These are phyloP conservation scores for Hygrophorus russula DNA, from an alignment of 768 basidiomycete species.

Conservation along the genomic window DNA sequence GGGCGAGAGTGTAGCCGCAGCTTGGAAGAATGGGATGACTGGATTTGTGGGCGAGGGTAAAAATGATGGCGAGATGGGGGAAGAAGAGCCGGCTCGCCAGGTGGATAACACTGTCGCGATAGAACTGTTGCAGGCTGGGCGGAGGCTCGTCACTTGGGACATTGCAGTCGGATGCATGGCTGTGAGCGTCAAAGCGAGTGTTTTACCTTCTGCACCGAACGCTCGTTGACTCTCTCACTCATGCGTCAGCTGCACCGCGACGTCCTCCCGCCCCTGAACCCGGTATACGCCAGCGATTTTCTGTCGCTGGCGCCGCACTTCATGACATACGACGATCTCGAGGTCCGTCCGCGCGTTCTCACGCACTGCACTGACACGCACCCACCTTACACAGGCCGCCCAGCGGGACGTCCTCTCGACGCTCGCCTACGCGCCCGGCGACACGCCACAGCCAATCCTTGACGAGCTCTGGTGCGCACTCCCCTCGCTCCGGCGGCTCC, in stretches of 20 bases:
- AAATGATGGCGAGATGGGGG: too few species aligned
- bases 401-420: slow-evolving; percentile 45
- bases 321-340: slow-evolving; percentile 36
- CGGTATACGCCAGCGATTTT: slow-evolving; percentile 42
- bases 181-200: slow-evolving; percentile 46
- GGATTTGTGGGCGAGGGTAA: too few species aligned
- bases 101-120: slow-evolving; percentile 3
- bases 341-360: slow-evolving; percentile 24
- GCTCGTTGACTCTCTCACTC: not conserved
- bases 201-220: not conserved
- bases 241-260: slow-evolving; percentile 48
- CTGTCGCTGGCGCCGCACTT: slow-evolving; percentile 35
- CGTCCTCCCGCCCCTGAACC: slow-evolving; percentile 41
- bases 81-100: not conserved
- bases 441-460: slow-evolving; percentile 42
- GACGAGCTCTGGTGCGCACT: slow-evolving; percentile 49
- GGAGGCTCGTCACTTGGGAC: slow-evolving; percentile 40
- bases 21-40: not conserved
- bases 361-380: not conserved
- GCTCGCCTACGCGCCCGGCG: slow-evolving; percentile 37
- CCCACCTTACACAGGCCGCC: slow-evolving; percentile 25
- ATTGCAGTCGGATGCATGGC: slow-evolving; percentile 47
- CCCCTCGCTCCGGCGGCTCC: slow-evolving; percentile 35
- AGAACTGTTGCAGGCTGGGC: slow-evolving; percentile 13
- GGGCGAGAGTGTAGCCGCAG: slow-evolving; percentile 1